phyloP scores from a whole-genome alignment of 805 yeast genomes.

The Wickerhamiella cacticola region DNA sequence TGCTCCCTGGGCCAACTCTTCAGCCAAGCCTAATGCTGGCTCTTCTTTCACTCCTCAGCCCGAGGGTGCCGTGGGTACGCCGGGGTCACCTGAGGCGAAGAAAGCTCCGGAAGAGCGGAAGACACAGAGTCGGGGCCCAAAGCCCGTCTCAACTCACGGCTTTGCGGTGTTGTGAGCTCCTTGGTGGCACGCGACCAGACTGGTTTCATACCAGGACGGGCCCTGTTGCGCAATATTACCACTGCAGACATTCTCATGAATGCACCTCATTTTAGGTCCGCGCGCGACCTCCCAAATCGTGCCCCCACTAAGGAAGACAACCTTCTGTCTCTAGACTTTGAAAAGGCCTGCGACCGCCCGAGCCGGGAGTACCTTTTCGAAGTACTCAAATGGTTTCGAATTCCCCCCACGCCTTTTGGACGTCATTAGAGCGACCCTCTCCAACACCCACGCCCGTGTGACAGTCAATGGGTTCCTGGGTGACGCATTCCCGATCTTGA shows the following conservation, averaged over 20 bases:
- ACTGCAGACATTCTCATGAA: background rate
- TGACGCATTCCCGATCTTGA: background rate
- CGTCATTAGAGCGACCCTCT: background rate
- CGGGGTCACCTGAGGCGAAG: no score
- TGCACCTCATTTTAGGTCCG: background rate
- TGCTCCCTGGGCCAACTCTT: no score
- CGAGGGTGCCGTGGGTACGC: no score
- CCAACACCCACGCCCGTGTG: background rate
- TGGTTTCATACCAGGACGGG: background rate
- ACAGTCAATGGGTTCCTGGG: background rate
- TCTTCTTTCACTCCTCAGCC: no score
- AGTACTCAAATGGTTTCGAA: background rate
- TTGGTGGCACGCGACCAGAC: background rate
- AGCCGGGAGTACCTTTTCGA: background rate
- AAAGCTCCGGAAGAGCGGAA: no score
- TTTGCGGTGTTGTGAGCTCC: no score
- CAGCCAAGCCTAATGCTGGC: no score
- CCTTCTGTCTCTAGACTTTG: conserved; percentile 5
- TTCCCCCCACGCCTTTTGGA: background rate
- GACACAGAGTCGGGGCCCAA: no score
- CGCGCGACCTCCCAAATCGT: no score
- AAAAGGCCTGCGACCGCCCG: conserved; percentile 8
- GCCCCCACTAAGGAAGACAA: background rate
- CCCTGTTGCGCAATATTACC: background rate
- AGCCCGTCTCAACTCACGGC: no score